Base-by-base conservation (phyloP, 108 stramenopile species). In the Mediolabrus comicus region DNA sequence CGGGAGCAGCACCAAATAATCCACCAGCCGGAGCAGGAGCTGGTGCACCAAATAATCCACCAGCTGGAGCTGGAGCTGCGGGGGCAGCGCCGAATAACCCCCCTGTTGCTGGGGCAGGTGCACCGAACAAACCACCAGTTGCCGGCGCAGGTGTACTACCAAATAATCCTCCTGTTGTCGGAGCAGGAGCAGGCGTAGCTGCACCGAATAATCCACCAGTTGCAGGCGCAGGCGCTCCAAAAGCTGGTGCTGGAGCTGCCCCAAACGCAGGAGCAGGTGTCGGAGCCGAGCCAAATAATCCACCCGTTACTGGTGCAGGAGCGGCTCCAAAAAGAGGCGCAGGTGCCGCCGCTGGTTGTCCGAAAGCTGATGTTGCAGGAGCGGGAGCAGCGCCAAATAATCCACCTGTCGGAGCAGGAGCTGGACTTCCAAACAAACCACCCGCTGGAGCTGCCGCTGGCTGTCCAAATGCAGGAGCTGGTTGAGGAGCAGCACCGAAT, bases 81-180 rank as follows among this genome's bases (percentile, higher is more conserved):
- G 88, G 75, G 0, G 69, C 65, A 25, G 57, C 54, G 4, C 93
- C 93, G 74, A 95, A 95, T 41, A 86, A 54, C 39, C 94, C 84
- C 31, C 81, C 80, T 3, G 59, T 33, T 36, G 77, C 52, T n/a
- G 81, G 69, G 61, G 79, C 74, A 24, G 88, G 82, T 25, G 86
- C 61, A 16, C 91, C 91, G 69, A 89, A 92, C n/a, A 83, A 67
- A 12, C 84, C 81, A 54, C 77, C 75, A n/a, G 81, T 51, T 16
- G 81, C 83, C 13, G 85, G 71, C 4, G 87, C 74, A 13, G 85
- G 75, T n/a, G 81, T 63, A 17, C 41, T 43, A 34, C 84, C 87
- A 55, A 84, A 85, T 33, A 73, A 72, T 39, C 73, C 79, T 28
- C 77, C 74, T 22, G 60, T 26, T 7, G 83, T 70, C 29, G 52